A percentile compares a stretch with the other conserved stretches of the same genome.
Evolutionary conservation across 2,329 filamentous ascomycete genomes (phyloP).

Genomic region (Teratosphaeria zuluensis): DNA sequence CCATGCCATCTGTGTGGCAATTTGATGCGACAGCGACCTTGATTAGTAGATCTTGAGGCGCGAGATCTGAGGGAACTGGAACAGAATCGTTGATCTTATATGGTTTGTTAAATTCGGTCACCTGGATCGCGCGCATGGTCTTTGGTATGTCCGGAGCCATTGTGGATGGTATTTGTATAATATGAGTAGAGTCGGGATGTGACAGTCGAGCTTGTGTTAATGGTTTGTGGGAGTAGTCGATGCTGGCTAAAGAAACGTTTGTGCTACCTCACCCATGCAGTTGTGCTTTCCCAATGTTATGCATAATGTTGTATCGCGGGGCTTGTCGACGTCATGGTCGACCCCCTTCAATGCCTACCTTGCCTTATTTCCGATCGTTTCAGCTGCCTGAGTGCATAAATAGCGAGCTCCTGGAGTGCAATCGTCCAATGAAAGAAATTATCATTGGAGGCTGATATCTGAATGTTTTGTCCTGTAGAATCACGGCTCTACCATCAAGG

Average conservation of each 20-base stretch:
- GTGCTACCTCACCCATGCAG: background rate
- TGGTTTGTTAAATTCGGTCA: conserved; percentile 45
- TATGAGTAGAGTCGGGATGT: background rate
- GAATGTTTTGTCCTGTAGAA: too few relatives aligned
- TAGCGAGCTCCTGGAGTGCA: too few relatives aligned
- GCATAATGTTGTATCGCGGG: too few relatives aligned
- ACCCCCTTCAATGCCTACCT: too few relatives aligned
- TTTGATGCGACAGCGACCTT: conserved; percentile 51
- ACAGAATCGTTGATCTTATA: conserved; percentile 42
- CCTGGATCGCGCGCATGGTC: conserved; percentile 40
- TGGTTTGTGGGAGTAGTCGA: background rate
- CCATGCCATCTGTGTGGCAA: conserved; percentile 55
- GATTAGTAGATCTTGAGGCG: conserved; percentile 47
- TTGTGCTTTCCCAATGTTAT: too few relatives aligned
- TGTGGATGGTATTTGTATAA: background rate
- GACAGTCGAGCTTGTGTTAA: background rate
- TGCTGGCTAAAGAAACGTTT: background rate
- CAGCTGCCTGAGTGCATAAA: too few relatives aligned
- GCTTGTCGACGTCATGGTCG: too few relatives aligned
- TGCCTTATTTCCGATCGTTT: too few relatives aligned
- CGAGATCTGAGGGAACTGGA: conserved; percentile 37
- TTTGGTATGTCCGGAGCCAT: conserved; percentile 26
- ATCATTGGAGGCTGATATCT: too few relatives aligned
- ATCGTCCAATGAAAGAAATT: too few relatives aligned
- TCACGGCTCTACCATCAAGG: too few relatives aligned